Base-by-base conservation (phyloP, 2,329 filamentous ascomycete genomes). In the Alternaria sp. region DNA sequence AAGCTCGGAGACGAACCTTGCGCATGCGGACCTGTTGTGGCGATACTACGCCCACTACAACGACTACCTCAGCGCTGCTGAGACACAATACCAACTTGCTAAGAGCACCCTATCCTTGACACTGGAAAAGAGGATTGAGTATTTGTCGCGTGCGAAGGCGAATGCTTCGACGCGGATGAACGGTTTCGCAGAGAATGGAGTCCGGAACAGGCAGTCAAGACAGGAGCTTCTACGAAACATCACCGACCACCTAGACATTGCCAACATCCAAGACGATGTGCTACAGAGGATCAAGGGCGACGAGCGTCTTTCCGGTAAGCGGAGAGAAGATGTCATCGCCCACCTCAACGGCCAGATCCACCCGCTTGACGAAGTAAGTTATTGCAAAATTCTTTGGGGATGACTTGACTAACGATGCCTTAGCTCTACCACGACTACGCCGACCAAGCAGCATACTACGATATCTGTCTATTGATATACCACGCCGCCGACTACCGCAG, bases 351-450 rank as follows among this genome's bases (percentile, higher is more conserved):
- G 92, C n/a, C 87, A 88, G 51, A 91, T 98, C 53, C 86, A 92
- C 71, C 86, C 88, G 61, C 84, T 98, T 37, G 92, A 90, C 66
- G 88, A 90, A 70, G 93, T 96, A 86, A 83, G 90, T 85, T 41
- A 14, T 14, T 44, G 7, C 20, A 30, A 12, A 15, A 14, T 15
- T 45, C 20, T 6, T 23, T 20, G n/a, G 14, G 6, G 15, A 33
- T 12, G 12, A 5, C 11, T 46, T 61, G 46, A 51, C 66, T 77
- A 67, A 76, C 67, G 21, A 18, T 23, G 25, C 23, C 26, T 4
- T 74, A 96, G 89, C 88, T 99, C n/a, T 99, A 93, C 83, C 97
- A 98, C 77, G 84, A 89, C 67, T 99, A 94, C 74, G 93, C 94
- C 59, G 94, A 97, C 75, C 90, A 93, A 74, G 96, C 93, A 3